Conservation (phyloP, 495 filamentous ascomycete species). For the Venustampulla echinocandica region DNA sequence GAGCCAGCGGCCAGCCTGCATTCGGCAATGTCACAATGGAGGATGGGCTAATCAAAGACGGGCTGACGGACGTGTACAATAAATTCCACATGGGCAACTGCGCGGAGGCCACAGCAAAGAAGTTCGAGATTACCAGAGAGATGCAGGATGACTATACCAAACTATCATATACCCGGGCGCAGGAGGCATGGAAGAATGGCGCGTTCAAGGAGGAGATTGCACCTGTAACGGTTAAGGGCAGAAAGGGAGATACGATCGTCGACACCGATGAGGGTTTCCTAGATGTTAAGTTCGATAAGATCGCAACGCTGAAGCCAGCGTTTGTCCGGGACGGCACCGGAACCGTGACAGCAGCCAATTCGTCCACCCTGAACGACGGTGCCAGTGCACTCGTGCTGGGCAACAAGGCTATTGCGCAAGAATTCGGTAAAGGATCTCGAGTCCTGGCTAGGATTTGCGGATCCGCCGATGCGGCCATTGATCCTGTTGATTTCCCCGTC, state of each 20-base stretch:
- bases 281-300: slow-evolving; percentile 73
- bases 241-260: slow-evolving; percentile 74
- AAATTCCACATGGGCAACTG: slow-evolving; percentile 97
- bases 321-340: slow-evolving; percentile 78
- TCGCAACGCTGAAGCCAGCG: slow-evolving; percentile 79
- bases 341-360: slow-evolving; percentile 90
- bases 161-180: slow-evolving; percentile 74
- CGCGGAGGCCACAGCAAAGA: slow-evolving; percentile 92
- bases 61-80: slow-evolving; percentile 93
- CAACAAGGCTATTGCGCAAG: slow-evolving; percentile 62
- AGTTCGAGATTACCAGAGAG: slow-evolving; percentile 67
- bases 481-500: slow-evolving; percentile 91
- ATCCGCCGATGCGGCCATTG: slow-evolving; percentile 82
- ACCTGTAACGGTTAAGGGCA: slow-evolving; percentile 71
- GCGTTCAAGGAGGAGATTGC: slow-evolving; percentile 81
- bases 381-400: slow-evolving; percentile 84
- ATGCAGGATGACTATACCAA: slow-evolving; percentile 89
- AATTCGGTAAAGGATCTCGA: slow-evolving; percentile 62
- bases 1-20: slow-evolving; percentile 63
- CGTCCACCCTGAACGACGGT: slow-evolving; percentile 88
- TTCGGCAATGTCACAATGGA: slow-evolving; percentile 82
- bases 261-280: slow-evolving; percentile 82
- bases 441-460: slow-evolving; percentile 79
- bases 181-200: slow-evolving; percentile 76
- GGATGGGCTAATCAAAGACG: slow-evolving; percentile 91